These are phyloP conservation scores for Gnaphalium uliginosum DNA, from an alignment of 129 eudicot genomes.

Conservation along the genomic window DNA sequence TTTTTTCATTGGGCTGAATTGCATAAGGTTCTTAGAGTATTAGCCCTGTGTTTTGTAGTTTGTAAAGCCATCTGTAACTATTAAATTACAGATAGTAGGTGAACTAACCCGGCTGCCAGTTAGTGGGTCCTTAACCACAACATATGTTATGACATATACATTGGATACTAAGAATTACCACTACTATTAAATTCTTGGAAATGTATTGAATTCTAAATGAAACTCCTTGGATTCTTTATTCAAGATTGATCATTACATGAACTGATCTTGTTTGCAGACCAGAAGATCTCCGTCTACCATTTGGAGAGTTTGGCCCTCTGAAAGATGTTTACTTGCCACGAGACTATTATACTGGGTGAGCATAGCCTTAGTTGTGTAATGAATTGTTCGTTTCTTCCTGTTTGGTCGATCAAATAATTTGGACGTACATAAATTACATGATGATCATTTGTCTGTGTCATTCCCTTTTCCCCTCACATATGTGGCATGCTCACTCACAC, in stretches of 20 bases:
- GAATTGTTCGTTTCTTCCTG: not conserved
- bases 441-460: not conserved
- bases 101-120: constrained; percentile 2
- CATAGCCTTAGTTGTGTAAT: not conserved
- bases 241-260: constrained; percentile 10
- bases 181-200: too few species aligned
- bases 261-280: constrained; percentile 42
- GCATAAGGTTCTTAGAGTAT: not conserved
- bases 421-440: not conserved
- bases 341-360: constrained; percentile 71
- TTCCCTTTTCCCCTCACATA: not conserved
- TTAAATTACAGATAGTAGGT: not conserved
- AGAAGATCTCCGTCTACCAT: constrained; percentile 65
- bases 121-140: constrained; percentile 8
- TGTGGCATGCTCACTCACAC: not conserved
- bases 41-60: too few species aligned
- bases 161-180: too few species aligned
- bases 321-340: constrained; percentile 59
- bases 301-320: constrained; percentile 50
- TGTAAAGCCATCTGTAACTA: too few species aligned
- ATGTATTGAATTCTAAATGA: too few species aligned
- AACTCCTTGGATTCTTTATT: not conserved
- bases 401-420: not conserved
- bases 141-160: not conserved
- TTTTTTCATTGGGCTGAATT: not conserved